Base-by-base conservation (phyloP, 768 basidiomycete genomes). In the Auriscalpium vulgare region DNA sequence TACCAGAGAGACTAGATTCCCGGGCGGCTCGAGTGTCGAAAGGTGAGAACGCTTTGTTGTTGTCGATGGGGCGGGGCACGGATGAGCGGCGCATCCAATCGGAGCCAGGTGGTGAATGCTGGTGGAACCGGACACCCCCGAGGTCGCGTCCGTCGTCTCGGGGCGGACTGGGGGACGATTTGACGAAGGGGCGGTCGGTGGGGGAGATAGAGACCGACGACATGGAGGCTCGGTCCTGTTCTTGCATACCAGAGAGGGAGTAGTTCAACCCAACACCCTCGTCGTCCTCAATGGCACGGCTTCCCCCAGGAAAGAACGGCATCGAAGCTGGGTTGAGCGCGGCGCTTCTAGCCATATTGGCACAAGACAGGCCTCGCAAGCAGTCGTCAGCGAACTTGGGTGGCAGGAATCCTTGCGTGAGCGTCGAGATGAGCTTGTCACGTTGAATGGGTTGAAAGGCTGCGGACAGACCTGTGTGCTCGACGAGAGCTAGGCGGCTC, bases 241-340 rank as follows among this genome's bases (percentile, higher is more conserved):
- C 74, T 56, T 72, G 77, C 66, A 74, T 73, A 58, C 72, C 67
- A 62, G 76, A 75, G 67, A 76, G 76, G 50, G 70, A 69, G 63
- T 80, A 78, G 54, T 71, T 71, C 46, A 79, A 68, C 57, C 72
- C 72, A 63, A 67, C 70, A 50, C 69, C 66, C 49, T 71, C 73
- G 53, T 84, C 83, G 56, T 85, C 82, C 55, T 83, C 84, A 63
- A 66, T 73, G 62, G 75, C 66, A 60, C 83, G 82, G 62, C 81
- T 64, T 65, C 75, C 78, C 54, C 85, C 86, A 59, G 89, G 89
- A 69, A 89, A 89, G 79, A 91, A 91, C 51, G 89, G 89, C 68
- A 83, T 83, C 56, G 88, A 91, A 59, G 87, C 78, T 61, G 89
- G 88, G 71, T 91, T 90, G 64, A 91, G 74, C 57, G 86, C 78